phyloP scores from a whole-genome alignment of 164 flowering plant species.

The Magnolia sinica region DNA sequence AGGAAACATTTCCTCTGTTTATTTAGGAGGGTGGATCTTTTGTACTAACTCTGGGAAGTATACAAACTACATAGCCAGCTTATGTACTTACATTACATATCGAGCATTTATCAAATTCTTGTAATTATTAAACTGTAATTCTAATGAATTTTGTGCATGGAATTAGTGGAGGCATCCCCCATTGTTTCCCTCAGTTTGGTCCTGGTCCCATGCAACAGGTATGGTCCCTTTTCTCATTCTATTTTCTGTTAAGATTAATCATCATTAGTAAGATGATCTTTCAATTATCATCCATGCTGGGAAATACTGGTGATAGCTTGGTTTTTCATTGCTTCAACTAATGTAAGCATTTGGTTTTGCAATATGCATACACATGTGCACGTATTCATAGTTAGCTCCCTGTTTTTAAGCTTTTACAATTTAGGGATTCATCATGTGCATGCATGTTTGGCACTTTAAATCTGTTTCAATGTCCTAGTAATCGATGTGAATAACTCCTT shows the following conservation, averaged over 20 bases:
- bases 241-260: neutral
- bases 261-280: neutral
- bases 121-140: neutral
- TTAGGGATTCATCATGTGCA: neutral
- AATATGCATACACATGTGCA: neutral
- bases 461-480: neutral
- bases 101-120: neutral
- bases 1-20: neutral
- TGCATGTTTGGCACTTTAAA: neutral
- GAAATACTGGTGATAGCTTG: neutral
- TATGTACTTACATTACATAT: neutral
- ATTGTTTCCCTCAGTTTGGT: constrained; percentile 99
- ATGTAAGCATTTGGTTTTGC: too few relatives aligned
- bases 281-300: neutral
- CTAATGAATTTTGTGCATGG: constrained; percentile 5
- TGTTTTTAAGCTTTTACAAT: too few relatives aligned
- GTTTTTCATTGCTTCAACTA: neutral
- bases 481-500: neutral
- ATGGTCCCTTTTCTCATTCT: constrained; percentile 10
- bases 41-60: too few relatives aligned
- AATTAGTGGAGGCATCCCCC: constrained; percentile 90
- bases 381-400: too few relatives aligned
- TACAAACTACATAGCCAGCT: too few relatives aligned
- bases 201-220: constrained; percentile 96
- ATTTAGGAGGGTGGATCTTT: neutral